Conservation (phyloP, 345 rosid species). For the Theobroma cacao region DNA sequence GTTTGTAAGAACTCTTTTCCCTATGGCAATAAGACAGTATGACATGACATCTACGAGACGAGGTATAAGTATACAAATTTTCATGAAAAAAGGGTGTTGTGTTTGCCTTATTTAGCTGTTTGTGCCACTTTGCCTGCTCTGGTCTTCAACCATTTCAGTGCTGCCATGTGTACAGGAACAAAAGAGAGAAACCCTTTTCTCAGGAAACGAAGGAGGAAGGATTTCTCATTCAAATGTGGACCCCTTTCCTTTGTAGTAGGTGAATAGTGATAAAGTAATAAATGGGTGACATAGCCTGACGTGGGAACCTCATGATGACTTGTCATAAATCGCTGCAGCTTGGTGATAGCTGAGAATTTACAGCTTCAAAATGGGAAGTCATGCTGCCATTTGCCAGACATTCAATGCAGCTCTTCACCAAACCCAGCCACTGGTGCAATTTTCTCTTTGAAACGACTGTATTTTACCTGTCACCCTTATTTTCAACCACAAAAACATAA, state of each 20-base stretch:
- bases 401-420: background rate
- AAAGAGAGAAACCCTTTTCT: too few relatives aligned
- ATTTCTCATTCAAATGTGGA: background rate
- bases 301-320: conserved; percentile 3
- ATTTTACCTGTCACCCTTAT: background rate
- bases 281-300: background rate
- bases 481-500: background rate
- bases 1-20: background rate
- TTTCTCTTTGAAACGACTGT: background rate
- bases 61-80: background rate
- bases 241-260: too few relatives aligned
- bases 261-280: background rate
- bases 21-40: background rate
- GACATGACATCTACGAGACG: background rate
- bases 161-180: background rate
- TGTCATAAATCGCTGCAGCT: background rate
- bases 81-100: background rate
- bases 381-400: background rate
- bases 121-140: background rate
- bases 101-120: background rate
- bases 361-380: background rate
- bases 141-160: background rate
- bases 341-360: background rate
- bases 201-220: background rate
- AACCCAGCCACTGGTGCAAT: background rate